Conservation (phyloP, 495 filamentous ascomycete genomes). For the Coniosporium apollinis region DNA sequence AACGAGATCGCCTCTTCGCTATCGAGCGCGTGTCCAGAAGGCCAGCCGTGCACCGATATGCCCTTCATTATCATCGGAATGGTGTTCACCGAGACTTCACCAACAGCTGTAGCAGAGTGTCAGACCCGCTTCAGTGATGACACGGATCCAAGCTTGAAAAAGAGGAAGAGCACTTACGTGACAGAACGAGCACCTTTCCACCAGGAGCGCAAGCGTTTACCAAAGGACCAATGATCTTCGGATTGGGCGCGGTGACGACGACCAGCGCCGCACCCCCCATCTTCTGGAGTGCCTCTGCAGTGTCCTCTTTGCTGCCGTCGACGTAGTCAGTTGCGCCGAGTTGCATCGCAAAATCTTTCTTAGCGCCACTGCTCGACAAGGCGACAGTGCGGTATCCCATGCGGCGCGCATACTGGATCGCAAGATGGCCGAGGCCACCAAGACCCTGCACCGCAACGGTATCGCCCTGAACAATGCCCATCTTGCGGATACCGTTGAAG, state of each 20-base stretch:
- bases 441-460: slow-evolving; percentile 44
- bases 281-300: slow-evolving; percentile 31
- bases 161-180: slow-evolving; percentile 23
- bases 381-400: slow-evolving; percentile 52
- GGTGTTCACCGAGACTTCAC: slow-evolving; percentile 36
- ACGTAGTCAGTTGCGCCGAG: slow-evolving; percentile 55
- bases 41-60: slow-evolving; percentile 42
- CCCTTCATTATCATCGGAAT: slow-evolving; percentile 30
- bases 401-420: slow-evolving; percentile 45
- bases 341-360: slow-evolving; percentile 40
- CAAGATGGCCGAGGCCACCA: slow-evolving; percentile 38
- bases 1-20: slow-evolving; percentile 50
- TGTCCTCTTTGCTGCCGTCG: slow-evolving; percentile 38
- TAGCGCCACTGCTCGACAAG: slow-evolving; percentile 36
- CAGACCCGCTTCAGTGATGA: no score
- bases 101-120: slow-evolving; percentile 23
- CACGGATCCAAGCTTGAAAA: background rate
- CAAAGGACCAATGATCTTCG: slow-evolving; percentile 34
- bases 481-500: slow-evolving; percentile 52
- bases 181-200: slow-evolving; percentile 45
- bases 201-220: slow-evolving; percentile 35
- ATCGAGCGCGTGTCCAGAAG: slow-evolving; percentile 44
- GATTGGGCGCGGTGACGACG: slow-evolving; percentile 45
- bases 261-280: slow-evolving; percentile 47
- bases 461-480: slow-evolving; percentile 38